Evolutionary conservation across 495 filamentous ascomycete genomes (phyloP).

Genomic region (Podospora appendiculata): DNA sequence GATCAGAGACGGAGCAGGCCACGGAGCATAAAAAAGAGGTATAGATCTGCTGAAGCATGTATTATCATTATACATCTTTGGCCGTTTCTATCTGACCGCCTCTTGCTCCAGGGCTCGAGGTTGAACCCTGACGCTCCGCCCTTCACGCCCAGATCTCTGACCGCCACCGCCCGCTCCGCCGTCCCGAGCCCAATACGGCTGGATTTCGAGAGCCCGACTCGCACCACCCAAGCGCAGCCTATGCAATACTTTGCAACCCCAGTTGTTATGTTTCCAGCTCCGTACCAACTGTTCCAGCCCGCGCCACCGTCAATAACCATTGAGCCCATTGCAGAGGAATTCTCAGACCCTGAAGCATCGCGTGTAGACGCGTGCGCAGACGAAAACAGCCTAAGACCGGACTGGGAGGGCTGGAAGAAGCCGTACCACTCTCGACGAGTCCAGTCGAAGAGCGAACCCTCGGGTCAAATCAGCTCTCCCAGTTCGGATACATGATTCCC

Average conservation of each 20-base stretch:
- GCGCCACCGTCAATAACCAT: neutral
- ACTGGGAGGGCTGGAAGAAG: constrained; percentile 8
- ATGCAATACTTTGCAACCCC: constrained; percentile 14
- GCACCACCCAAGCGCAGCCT: neutral
- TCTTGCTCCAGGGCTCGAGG: constrained; percentile 34
- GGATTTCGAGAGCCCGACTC: constrained; percentile 3
- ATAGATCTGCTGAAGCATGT: constrained; percentile 36
- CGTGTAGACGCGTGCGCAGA: too few relatives aligned
- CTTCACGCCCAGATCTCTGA: constrained; percentile 41
- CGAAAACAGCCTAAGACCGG: neutral
- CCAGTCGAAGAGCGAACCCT: constrained; percentile 28
- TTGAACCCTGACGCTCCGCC: constrained; percentile 48
- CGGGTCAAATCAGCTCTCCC: neutral
- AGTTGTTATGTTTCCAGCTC: constrained; percentile 10
- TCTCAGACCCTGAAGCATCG: neutral
- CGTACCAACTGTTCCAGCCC: constrained; percentile 9
- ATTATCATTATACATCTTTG: constrained; percentile 29
- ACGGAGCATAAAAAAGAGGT: constrained; percentile 38
- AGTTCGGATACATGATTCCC: too few relatives aligned
- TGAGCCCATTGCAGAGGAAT: neutral
- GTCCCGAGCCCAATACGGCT: constrained; percentile 7
- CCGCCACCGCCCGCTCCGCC: neutral
- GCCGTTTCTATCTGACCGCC: constrained; percentile 31
- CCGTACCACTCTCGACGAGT: constrained; percentile 23
- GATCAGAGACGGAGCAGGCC: constrained; percentile 17